phyloP scores from a whole-genome alignment of 1,284 basidiomycete genomes.

The Phellinidium pouzarii region DNA sequence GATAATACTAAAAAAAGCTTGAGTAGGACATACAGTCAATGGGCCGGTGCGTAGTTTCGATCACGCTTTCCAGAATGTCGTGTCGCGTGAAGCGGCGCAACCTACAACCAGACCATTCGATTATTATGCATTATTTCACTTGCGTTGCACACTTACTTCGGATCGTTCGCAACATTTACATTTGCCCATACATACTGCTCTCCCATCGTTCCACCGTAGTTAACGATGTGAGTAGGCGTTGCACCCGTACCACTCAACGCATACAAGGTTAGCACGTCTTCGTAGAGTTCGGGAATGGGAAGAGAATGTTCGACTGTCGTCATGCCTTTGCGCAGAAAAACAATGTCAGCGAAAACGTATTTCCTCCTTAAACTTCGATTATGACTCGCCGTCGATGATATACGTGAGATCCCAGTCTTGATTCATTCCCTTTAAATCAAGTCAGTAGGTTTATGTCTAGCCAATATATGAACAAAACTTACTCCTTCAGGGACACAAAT shows the following conservation, averaged over 20 bases:
- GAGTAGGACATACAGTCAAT: conserved; percentile 42
- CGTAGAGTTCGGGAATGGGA: conserved; percentile 57
- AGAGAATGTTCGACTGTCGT: conserved; percentile 69
- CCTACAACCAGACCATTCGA: conserved; percentile 29
- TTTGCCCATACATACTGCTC: conserved; percentile 64
- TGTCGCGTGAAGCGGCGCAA: conserved; percentile 57
- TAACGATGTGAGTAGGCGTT: conserved; percentile 68
- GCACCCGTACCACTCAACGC: conserved; percentile 61
- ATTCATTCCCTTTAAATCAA: conserved; percentile 51
- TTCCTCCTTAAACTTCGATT: background rate
- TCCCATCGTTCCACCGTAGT: conserved; percentile 62
- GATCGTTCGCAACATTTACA: conserved; percentile 56
- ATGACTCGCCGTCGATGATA: conserved; percentile 53
- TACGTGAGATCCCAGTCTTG: conserved; percentile 72
- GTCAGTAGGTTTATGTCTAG: background rate
- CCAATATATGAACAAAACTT: conserved; percentile 17
- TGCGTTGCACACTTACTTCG: conserved; percentile 39
- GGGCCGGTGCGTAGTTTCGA: conserved; percentile 56
- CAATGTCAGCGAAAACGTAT: background rate
- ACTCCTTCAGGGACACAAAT: conserved; percentile 66
- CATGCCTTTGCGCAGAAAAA: conserved; percentile 46
- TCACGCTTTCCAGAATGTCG: conserved; percentile 52
- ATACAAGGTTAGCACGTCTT: conserved; percentile 58
- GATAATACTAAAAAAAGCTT: background rate
- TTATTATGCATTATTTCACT: background rate